Evolutionary conservation across 176 grass and related monocot genomes (phyloP), one percentile per base, ranked within the genome.

Genomic region (Sorghum bicolor): DNA sequence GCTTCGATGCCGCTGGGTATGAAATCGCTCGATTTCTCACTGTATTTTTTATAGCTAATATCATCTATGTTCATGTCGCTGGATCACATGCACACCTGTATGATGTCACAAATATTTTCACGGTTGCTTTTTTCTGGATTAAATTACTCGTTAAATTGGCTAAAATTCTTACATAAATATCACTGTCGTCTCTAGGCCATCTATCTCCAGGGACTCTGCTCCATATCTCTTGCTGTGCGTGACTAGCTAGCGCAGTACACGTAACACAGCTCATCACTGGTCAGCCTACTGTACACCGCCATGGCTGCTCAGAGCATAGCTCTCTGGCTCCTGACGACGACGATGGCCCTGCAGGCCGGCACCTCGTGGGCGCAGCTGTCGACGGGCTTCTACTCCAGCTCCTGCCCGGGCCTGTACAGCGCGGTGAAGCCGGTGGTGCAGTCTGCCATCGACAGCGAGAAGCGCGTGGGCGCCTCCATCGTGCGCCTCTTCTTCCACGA

Each of bases 401-500:
- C 92, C 1, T 97, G 94, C 78, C 90, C 92, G 16, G 69, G 84
- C 5, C 85, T 94, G 82, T 60, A 83, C 12, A 24, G 4, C 25
- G 78, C 88, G 1, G 92, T 94, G 8, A 89, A 61, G 45, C 33
- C 47, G 22, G 94, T 33, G 1, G 22, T 97, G 62, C 26, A 67
- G 16, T 55, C 92, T 0, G 94, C 94, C 15, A 86, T 94, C 50
- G 53, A 37, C 13, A 73, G 10, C 1, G 94, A 97, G 91, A 33
- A 64, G 22, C 86, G 94, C 48, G 60, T 97, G 80, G 94, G 94
- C 32, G 94, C 94, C 15, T 97, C 94, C 30, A 79, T 97, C 20
- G 26, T 97, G 17, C 85, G 94, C 13, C 94, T 97, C 89, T 94
- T 97, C 82, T 97, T 97, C 82, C 94, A 97, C 39, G 94, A 97